Percentiles rank a stretch among this genome's conserved stretches.
Evolutionary conservation across 306 rosid species (phyloP).

Genomic region (Biancaea sappan): DNA sequence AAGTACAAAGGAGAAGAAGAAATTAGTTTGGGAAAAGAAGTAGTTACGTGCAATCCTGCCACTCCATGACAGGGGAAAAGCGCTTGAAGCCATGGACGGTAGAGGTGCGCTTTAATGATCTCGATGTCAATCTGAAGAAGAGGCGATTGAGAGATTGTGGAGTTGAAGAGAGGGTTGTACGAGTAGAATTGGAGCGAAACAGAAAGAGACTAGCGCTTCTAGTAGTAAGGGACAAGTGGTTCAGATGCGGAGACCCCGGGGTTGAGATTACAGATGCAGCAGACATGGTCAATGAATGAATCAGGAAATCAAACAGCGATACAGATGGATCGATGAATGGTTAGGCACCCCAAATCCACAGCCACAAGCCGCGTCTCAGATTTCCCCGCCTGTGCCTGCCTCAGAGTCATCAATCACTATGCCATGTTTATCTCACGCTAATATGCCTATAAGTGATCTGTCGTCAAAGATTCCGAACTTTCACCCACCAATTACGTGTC

Average conservation of each 20-base stretch:
- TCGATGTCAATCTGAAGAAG: slow-evolving; percentile 43
- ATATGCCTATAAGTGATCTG: background rate
- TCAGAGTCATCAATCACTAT: background rate
- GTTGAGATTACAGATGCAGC: slow-evolving; percentile 26
- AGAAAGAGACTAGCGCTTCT: slow-evolving; percentile 22
- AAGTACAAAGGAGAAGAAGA: background rate
- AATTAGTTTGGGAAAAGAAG: background rate
- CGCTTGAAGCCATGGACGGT: slow-evolving; percentile 43
- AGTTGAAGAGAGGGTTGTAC: slow-evolving; percentile 37
- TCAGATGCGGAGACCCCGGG: slow-evolving; percentile 25
- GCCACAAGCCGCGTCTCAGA: slow-evolving; percentile 12
- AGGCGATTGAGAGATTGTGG: slow-evolving; percentile 40
- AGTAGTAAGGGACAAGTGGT: slow-evolving; percentile 16
- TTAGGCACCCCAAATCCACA: background rate
- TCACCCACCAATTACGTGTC: background rate
- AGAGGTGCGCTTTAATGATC: slow-evolving; percentile 44
- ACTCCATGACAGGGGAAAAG: slow-evolving; percentile 79
- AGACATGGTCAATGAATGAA: slow-evolving; percentile 45
- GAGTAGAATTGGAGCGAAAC: slow-evolving; percentile 40
- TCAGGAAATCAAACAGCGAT: background rate
- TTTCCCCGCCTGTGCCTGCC: slow-evolving; percentile 6
- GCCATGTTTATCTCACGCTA: background rate
- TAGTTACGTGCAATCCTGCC: slow-evolving; percentile 94
- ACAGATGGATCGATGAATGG: background rate
- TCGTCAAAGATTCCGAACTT: background rate